Base-by-base conservation (phyloP, 2,329 filamentous ascomycete genomes). In the Paramyrothecium sp. region DNA sequence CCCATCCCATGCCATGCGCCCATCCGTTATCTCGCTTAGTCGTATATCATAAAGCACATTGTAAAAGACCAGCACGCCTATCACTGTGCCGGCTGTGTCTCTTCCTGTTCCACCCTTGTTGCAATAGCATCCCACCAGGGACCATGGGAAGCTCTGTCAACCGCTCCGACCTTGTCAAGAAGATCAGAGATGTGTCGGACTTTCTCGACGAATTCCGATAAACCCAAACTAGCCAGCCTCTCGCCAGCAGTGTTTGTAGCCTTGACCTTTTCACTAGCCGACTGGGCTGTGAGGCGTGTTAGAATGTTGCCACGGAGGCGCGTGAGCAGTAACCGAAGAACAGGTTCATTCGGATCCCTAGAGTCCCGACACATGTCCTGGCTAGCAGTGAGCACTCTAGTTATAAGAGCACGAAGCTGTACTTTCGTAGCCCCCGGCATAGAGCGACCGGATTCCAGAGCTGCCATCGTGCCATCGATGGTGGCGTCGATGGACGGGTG, bases 201-300 rank as follows among this genome's bases (percentile, higher is more conserved):
- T 59, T 82, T 84, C 26, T 84, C 82, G 17, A 89, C 86, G 68
- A 92, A 92, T 71, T 93, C 90, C 0, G 87, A 87, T 56, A 93
- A 73, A 0, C 90, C 90, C 19, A 89, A 80, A 2, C 82, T 81
- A 1, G 88, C 88, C 8, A 93, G 79, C 57, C 84, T 87, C 70
- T 92, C 89, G 12, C 84, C 85, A 1, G 88, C 89, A 1, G 81
- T 86, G 63, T 84, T 89, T 0, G 88, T 86, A 13, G 85, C 87
- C 64, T 85, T 85, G 57, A 90, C 85, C 65, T 89, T 86, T 67
- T 92, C 90, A 53, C 82, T 87, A 4, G 87, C 84, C 54, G 86
- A 89, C 22, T 79, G 83, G 4, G 89, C 87, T 47, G 83, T 81
- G 30, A 92, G 74, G 19, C 89, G 81, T 3, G 79, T 78, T 22